phyloP scores from a whole-genome alignment of 352 stramenopile species.

The Pythium plurisporium region DNA sequence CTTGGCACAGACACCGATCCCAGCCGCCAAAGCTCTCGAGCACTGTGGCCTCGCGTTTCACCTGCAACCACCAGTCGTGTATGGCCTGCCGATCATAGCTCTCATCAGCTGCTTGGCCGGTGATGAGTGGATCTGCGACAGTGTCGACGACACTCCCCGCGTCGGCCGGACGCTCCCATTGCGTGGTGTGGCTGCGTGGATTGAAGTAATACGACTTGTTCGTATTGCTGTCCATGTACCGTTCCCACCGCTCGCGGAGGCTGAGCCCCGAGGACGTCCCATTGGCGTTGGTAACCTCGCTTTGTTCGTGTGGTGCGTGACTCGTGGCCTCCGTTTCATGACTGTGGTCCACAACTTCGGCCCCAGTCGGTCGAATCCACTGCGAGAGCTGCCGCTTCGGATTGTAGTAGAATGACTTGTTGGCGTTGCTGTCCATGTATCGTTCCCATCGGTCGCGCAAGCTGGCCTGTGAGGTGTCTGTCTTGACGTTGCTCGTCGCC shows the following conservation, averaged over 20 bases:
- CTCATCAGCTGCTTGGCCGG: too few relatives aligned
- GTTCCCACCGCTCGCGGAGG: constrained; percentile 34
- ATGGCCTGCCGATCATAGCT: too few relatives aligned
- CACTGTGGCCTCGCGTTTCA: constrained; percentile 4
- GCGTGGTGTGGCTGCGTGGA: constrained; percentile 28
- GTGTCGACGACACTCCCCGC: neutral
- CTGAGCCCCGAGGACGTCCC: neutral
- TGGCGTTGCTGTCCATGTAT: constrained; percentile 15
- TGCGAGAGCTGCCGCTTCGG: constrained; percentile 6
- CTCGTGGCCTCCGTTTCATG: neutral
- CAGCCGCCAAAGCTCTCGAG: constrained; percentile 22
- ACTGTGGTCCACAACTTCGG: neutral
- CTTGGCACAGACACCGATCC: constrained; percentile 5
- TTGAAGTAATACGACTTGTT: constrained; percentile 64
- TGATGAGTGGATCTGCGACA: too few relatives aligned
- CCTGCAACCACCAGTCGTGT: neutral
- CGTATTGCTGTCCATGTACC: constrained; percentile 40
- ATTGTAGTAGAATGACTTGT: constrained; percentile 24
- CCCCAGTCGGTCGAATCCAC: constrained; percentile 10
- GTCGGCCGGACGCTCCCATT: constrained; percentile 31
- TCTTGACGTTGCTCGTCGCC: neutral
- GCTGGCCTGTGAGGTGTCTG: neutral
- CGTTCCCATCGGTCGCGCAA: constrained; percentile 6
- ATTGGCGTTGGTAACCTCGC: neutral
- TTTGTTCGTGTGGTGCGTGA: too few relatives aligned